Evolutionary conservation across 202 grass and related monocot genomes (phyloP).

Genomic region (Setaria viridis): DNA sequence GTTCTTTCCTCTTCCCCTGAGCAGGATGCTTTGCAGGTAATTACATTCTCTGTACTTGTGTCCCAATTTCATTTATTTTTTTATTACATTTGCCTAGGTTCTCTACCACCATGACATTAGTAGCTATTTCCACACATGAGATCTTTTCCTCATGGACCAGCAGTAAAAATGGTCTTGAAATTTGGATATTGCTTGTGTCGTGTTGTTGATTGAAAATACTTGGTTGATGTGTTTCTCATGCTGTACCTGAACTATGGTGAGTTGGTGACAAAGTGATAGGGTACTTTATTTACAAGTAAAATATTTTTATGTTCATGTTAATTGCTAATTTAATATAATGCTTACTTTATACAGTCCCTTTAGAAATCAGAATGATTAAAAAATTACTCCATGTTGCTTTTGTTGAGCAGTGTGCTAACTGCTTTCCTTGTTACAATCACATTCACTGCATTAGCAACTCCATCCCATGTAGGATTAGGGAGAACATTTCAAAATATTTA

Average conservation of each 20-base stretch:
- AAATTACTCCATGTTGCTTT: slow-evolving; percentile 11
- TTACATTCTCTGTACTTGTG: slow-evolving; percentile 31
- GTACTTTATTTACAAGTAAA: neutral
- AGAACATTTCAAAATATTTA: neutral
- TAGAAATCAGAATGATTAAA: neutral
- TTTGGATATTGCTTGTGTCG: neutral
- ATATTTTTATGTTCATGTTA: slow-evolving; percentile 5
- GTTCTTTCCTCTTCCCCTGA: slow-evolving; percentile 93
- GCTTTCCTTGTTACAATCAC: slow-evolving; percentile 16
- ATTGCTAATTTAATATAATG: neutral
- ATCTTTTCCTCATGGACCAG: slow-evolving; percentile 1
- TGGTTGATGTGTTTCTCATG: slow-evolving; percentile 18
- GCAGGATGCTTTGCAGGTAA: slow-evolving; percentile 95
- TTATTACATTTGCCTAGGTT: slow-evolving; percentile 9
- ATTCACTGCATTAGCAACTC: neutral
- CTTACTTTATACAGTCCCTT: neutral
- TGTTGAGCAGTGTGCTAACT: slow-evolving; percentile 30
- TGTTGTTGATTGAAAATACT: neutral
- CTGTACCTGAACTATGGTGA: neutral
- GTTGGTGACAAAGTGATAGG: neutral
- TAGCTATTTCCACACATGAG: neutral
- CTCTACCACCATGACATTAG: neutral
- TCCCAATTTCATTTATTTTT: neutral
- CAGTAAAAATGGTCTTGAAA: neutral
- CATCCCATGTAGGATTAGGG: neutral